Conservation (phyloP, 805 yeast species). For the Schwanniomyces sp. region DNA sequence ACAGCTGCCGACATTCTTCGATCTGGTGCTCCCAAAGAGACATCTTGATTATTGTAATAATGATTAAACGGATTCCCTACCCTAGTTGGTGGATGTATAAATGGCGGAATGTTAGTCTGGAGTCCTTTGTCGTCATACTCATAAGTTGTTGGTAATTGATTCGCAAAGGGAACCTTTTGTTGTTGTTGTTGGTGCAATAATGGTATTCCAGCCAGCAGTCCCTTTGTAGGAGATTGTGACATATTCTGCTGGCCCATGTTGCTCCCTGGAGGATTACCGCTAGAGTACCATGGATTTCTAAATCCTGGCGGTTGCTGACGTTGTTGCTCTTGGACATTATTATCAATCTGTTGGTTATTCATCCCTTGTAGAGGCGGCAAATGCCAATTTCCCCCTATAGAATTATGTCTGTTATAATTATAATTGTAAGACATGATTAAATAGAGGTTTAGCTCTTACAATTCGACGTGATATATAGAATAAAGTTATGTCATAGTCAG, state of each 20-base stretch:
- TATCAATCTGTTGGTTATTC: conserved; percentile 5
- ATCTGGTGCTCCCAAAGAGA: conserved; percentile 25
- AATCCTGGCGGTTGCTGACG: conserved; percentile 27
- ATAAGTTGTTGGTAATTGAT: conserved; percentile 51
- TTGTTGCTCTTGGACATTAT: conserved; percentile 9
- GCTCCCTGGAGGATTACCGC: conserved; percentile 8
- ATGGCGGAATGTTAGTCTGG: conserved; percentile 22
- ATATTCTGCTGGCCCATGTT: conserved; percentile 5
- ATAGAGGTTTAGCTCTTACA: background rate
- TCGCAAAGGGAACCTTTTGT: conserved; percentile 37
- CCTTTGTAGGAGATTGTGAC: conserved; percentile 28
- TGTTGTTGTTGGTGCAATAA: conserved; percentile 25
- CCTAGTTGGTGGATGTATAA: conserved; percentile 43
- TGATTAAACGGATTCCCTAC: conserved; percentile 47
- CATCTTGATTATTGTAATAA: conserved; percentile 40
- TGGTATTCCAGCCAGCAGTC: conserved; percentile 18
- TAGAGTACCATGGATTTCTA: conserved; percentile 45
- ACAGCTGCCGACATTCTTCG: conserved; percentile 40
- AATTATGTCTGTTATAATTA: conserved; percentile 34
- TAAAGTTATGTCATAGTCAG: background rate
- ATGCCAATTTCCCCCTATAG: conserved; percentile 40
- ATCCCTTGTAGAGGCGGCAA: conserved; percentile 28
- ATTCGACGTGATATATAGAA: conserved; percentile 2
- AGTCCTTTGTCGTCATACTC: conserved; percentile 33
- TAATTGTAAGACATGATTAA: conserved; percentile 30